phyloP scores from a whole-genome alignment of 805 yeast genomes.

The Metschnikowia borealis region DNA sequence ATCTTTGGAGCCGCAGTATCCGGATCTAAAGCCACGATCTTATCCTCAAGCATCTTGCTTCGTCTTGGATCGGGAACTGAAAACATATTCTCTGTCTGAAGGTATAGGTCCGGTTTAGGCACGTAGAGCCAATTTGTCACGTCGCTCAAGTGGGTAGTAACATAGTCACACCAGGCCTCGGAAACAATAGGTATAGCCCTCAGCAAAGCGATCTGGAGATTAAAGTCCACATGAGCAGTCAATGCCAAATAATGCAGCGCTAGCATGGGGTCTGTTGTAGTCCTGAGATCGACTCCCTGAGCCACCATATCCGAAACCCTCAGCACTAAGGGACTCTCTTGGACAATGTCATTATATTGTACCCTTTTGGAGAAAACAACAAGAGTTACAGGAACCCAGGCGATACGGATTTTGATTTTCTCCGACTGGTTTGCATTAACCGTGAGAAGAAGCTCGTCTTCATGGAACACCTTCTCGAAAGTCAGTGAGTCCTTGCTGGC shows the following conservation, averaged over 20 bases:
- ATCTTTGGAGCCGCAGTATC: slow-evolving; percentile 6
- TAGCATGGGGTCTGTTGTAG: slow-evolving; percentile 13
- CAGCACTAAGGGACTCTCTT: slow-evolving; percentile 12
- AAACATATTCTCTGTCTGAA: slow-evolving; percentile 14
- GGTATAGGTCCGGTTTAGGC: slow-evolving; percentile 11
- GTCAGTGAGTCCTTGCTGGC: slow-evolving; percentile 12
- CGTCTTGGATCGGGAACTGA: slow-evolving; percentile 15
- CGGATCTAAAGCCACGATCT: slow-evolving; percentile 6
- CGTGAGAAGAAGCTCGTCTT: slow-evolving; percentile 7
- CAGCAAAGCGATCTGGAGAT: slow-evolving; percentile 24
- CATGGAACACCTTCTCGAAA: slow-evolving; percentile 7
- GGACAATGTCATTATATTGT: slow-evolving; percentile 11
- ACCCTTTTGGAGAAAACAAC: slow-evolving; percentile 13
- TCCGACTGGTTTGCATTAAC: slow-evolving; percentile 18
- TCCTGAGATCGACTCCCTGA: slow-evolving; percentile 18
- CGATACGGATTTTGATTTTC: slow-evolving; percentile 14
- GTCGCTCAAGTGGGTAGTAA: slow-evolving; percentile 11
- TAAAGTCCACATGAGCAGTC: slow-evolving; percentile 11
- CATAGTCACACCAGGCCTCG: slow-evolving; percentile 21
- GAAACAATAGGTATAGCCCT: slow-evolving; percentile 28
- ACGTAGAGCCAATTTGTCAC: slow-evolving; percentile 22
- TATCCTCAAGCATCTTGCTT: slow-evolving; percentile 13
- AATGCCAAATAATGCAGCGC: slow-evolving; percentile 25
- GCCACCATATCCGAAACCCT: slow-evolving; percentile 10
- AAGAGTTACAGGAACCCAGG: slow-evolving; percentile 23